These are phyloP conservation scores for Yamadazyma membranifaciens DNA, from an alignment of 1,139 yeast genomes.

Conservation along the genomic window DNA sequence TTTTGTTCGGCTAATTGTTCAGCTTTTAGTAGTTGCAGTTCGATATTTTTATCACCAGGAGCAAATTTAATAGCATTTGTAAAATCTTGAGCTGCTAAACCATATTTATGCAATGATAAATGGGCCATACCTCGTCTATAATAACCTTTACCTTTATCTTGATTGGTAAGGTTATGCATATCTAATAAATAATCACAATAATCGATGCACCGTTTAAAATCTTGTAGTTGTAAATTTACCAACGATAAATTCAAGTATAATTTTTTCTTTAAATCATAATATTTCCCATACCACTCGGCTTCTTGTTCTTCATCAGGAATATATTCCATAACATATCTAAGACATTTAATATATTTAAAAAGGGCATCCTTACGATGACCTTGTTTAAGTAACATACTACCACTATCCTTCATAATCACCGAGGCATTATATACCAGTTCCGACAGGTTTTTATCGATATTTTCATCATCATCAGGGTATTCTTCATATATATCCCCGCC, in stretches of 20 bases:
- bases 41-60: conserved; percentile 52
- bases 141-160: conserved; percentile 60
- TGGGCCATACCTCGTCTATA: conserved; percentile 60
- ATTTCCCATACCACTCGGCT: conserved; percentile 49
- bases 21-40: conserved; percentile 39
- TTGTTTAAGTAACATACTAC: conserved; percentile 54
- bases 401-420: conserved; percentile 61
- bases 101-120: conserved; percentile 40
- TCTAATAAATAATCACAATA: conserved; percentile 59
- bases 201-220: conserved; percentile 45
- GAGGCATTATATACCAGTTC: conserved; percentile 53
- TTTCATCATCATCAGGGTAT: conserved; percentile 66
- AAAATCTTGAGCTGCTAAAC: conserved; percentile 50
- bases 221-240: conserved; percentile 45
- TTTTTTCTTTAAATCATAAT: conserved; percentile 56
- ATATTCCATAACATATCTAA: conserved; percentile 67
- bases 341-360: conserved; percentile 60
- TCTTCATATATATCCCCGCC: conserved; percentile 77
- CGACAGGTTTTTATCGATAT: conserved; percentile 58
- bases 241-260: conserved; percentile 61
- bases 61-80: conserved; percentile 41
- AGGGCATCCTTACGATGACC: conserved; percentile 51
- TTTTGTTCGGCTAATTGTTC: conserved; percentile 36
- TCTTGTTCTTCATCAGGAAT: conserved; percentile 70
- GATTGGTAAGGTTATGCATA: conserved; percentile 29